Percentiles rank a stretch among this genome's conserved stretches.
Conservation (phyloP, 2,329 filamentous ascomycete species). For the Fusarium penzigii region DNA sequence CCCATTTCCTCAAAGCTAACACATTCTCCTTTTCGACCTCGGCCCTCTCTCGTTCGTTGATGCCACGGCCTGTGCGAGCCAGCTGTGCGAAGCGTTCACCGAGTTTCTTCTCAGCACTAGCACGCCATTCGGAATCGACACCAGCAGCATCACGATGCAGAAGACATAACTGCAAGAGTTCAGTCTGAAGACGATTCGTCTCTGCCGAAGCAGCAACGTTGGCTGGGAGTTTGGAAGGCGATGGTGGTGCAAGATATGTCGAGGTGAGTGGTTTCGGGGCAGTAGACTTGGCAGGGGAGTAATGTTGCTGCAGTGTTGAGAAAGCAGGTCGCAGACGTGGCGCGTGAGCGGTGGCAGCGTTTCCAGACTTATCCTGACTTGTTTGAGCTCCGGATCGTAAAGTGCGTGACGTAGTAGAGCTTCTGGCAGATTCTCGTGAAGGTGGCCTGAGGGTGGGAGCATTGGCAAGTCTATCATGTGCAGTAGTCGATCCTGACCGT, state of each 20-base stretch:
- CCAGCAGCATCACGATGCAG: constrained; percentile 56
- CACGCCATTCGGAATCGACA: constrained; percentile 53
- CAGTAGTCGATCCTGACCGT: constrained; percentile 14
- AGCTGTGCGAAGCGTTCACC: constrained; percentile 46
- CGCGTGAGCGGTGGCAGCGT: constrained; percentile 14
- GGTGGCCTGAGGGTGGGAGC: constrained; percentile 32
- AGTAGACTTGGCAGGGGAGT: constrained; percentile 62
- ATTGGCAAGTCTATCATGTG: constrained; percentile 20
- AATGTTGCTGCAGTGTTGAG: constrained; percentile 66
- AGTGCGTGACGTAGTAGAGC: constrained; percentile 16
- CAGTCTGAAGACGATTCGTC: constrained; percentile 60
- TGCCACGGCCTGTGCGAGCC: constrained; percentile 33
- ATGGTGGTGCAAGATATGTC: constrained; percentile 58
- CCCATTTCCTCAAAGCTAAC: constrained; percentile 55
- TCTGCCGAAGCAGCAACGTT: constrained; percentile 62
- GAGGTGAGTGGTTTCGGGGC: constrained; percentile 64
- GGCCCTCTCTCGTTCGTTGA: constrained; percentile 42
- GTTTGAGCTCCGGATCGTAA: constrained; percentile 14
- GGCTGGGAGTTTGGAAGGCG: constrained; percentile 61
- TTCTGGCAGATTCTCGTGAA: constrained; percentile 26
- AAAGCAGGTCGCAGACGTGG: constrained; percentile 55
- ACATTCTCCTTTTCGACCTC: constrained; percentile 53
- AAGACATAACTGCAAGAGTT: constrained; percentile 65
- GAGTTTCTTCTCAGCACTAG: constrained; percentile 54
- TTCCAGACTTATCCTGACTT: constrained; percentile 19